Evolutionary conservation across 345 rosid species (phyloP), one percentile per base, ranked within the genome.

Genomic region (Brassica carinata): DNA sequence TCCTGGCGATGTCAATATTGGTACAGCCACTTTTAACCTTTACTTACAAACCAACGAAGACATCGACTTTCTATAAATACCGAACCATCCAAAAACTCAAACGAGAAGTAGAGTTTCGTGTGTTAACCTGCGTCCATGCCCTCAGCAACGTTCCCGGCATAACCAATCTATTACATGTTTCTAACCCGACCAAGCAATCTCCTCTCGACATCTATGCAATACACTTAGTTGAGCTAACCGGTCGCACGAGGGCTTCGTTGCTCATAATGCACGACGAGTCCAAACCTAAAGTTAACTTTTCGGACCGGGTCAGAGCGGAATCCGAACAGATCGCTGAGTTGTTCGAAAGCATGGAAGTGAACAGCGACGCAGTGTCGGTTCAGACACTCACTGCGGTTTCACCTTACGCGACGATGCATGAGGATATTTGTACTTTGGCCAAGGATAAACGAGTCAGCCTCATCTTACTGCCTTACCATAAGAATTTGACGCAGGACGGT

Each of bases 391-490:
- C 91, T 0, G 87, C 82, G 7, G 67, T 91, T 0, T 90, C 97
- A 8, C 92, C 91, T 9, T 87, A 86, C 72, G 18, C 82, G 0
- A 86, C 89, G 4, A 92, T 88, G 88, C 92, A 90, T 62, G 87
- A 87, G 30, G 97, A 92, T 62, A 82, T 94, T 5, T 82, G 89
- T 72, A 38, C 84, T 45, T 65, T 92, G 2, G 94, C 94, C 0
- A 87, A 89, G 73, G 97, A 89, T 65, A 94, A 92, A 83, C 66
- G 66, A 6, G 86, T 66, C 5, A 67, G 85, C 18, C 19, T 94
- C 69, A 66, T 91, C 70, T 73, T 91, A 68, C 19, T 90, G n/a
- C 95, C 97, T 10, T 94, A 85, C 82, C 89, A 88, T 13, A 85
- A 78, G 75, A 57, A 36, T 23, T 23, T 77, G 71, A 65, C 78